Base-by-base conservation (phyloP, 805 yeast species). In the Wickerhamiella azymoides region DNA sequence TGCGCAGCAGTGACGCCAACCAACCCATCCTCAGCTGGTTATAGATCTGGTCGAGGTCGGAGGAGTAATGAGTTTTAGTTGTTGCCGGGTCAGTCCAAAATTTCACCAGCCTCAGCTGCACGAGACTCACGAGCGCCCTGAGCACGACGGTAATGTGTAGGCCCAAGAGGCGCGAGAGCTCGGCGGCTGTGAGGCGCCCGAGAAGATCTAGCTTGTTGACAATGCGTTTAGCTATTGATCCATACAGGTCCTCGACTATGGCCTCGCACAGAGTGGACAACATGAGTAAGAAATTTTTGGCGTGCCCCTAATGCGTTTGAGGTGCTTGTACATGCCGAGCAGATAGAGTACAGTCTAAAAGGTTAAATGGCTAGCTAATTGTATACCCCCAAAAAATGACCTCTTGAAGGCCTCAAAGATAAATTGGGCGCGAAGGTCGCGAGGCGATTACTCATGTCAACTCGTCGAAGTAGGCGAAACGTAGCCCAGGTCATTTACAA, bases 101-200 rank as follows among this genome's bases (percentile, higher is more conserved):
- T 19, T 71, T 71, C 9, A 84, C 77, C 60, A 94, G 81, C 49
- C 82, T 75, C 50, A 84, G 67, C 62, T 89, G 96, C 36, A 88
- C 69, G 55, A 89, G 65, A 7, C 88, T 74, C 4, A 84, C 93
- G 37, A 89, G 66, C 0, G 82, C 69, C 28, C 79, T 73, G 52
- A 78, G 78, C 16, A 84, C 74, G 11, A 71, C 62, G 11, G 72
- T 60, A 0, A 66, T 45, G 1, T 79, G 72, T 41, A 81, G 58
- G 8, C 64, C 62, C 2, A 79, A 66, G 43, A 64, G 62, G 24
- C 62, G 58, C 37, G 71, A 60, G 18, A 86, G 53, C 41, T 82
- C 85, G 19, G 60, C 61, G 1, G 79, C 68, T 0, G 75, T 70
- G 30, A 79, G 63, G 49, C 92, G 69, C 11, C 94, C 93, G 52